A percentile compares a stretch with the other conserved stretches of the same genome.
Conservation (phyloP, 805 yeast species). For the Candida montana region DNA sequence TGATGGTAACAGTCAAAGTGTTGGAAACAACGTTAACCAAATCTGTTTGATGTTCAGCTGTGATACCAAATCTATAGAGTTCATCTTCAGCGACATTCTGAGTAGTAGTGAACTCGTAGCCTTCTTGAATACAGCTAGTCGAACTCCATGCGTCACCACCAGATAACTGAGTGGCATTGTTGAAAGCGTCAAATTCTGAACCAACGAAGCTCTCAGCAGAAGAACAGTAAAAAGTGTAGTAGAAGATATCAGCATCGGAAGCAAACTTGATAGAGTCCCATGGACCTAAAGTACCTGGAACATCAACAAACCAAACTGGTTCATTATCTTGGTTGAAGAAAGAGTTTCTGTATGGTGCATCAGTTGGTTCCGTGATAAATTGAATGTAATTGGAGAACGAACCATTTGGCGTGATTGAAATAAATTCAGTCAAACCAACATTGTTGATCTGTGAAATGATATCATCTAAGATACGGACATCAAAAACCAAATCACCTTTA, state of each 20-base stretch:
- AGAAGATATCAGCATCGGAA: slow-evolving; percentile 1
- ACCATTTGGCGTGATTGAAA: slow-evolving; percentile 3
- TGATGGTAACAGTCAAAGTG: background rate
- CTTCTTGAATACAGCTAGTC: background rate
- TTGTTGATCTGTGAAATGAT: background rate
- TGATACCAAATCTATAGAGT: background rate
- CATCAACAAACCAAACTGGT: slow-evolving; percentile 8
- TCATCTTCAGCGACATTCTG: background rate
- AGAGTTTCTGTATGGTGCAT: slow-evolving; percentile 7
- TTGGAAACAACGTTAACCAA: background rate
- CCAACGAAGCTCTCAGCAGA: slow-evolving; percentile 1
- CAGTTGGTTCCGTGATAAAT: slow-evolving; percentile 6
- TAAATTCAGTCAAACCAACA: slow-evolving; percentile 2
- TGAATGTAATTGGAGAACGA: background rate
- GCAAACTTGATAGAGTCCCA: slow-evolving; percentile 3
- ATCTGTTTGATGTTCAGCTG: background rate
- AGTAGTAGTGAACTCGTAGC: background rate
- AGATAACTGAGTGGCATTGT: slow-evolving; percentile 2
- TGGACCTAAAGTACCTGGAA: slow-evolving; percentile 10
- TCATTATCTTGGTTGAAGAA: slow-evolving; percentile 1
- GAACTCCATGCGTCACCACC: background rate
- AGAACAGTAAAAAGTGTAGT: slow-evolving; percentile 4
- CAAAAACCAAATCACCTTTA: slow-evolving; percentile 3
- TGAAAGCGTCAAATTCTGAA: slow-evolving; percentile 2
- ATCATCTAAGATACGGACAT: slow-evolving; percentile 3